phyloP scores from a whole-genome alignment of 768 basidiomycete genomes.

The Glaciozyma martinii region DNA sequence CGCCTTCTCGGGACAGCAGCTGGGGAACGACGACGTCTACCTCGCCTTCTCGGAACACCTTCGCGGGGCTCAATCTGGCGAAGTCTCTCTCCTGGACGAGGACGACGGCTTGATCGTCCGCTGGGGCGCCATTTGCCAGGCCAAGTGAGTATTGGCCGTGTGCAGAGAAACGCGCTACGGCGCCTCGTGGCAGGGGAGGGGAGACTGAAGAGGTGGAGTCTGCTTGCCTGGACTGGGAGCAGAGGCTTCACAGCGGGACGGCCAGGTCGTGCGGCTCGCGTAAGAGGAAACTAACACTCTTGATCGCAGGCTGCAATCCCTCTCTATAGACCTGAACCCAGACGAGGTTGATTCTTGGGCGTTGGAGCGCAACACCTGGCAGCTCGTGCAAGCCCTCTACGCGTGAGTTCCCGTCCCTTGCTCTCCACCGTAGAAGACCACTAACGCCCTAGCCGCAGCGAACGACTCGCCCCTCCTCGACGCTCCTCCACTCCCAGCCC shows the following conservation, averaged over 20 bases:
- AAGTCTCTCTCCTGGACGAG: slow-evolving; percentile 17
- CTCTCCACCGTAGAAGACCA: neutral
- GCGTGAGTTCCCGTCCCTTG: slow-evolving; percentile 42
- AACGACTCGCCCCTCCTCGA: slow-evolving; percentile 8
- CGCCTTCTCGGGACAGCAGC: neutral
- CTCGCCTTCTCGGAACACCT: slow-evolving; percentile 14
- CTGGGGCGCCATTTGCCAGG: slow-evolving; percentile 17
- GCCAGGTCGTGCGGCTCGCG: too few relatives aligned
- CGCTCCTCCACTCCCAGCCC: slow-evolving; percentile 2
- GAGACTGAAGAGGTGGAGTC: neutral
- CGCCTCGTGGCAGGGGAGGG: too few relatives aligned
- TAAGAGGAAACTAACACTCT: neutral
- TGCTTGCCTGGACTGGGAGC: neutral
- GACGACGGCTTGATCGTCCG: slow-evolving; percentile 15
- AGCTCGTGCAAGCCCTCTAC: slow-evolving; percentile 60
- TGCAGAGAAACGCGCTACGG: too few relatives aligned
- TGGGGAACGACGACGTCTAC: slow-evolving; percentile 11
- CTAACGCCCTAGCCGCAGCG: neutral
- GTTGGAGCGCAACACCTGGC: slow-evolving; percentile 76
- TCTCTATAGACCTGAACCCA: slow-evolving; percentile 7
- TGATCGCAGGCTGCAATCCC: slow-evolving; percentile 13
- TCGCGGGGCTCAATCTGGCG: slow-evolving; percentile 15
- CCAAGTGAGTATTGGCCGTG: slow-evolving; percentile 3
- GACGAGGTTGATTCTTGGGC: slow-evolving; percentile 57
- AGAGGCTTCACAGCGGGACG: neutral